Evolutionary conservation across 306 rosid species (phyloP).

Genomic region (Trifolium repens): DNA sequence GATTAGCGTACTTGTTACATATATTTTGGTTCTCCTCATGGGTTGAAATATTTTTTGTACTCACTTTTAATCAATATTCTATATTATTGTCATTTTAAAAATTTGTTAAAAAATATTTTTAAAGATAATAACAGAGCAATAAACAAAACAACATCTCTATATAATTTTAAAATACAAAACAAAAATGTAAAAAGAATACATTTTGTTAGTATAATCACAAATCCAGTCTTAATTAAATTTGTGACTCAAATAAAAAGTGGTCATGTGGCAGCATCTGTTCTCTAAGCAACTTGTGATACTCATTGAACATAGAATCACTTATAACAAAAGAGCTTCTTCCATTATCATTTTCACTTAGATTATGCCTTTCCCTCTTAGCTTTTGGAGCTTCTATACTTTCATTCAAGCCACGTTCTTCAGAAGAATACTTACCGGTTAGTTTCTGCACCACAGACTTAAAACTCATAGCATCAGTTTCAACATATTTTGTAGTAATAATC

Average conservation of each 20-base stretch:
- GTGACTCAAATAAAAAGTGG: constrained; percentile 40
- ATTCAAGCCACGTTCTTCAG: not conserved
- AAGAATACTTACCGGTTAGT: constrained; percentile 71
- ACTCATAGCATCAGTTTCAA: constrained; percentile 71
- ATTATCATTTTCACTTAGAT: not conserved
- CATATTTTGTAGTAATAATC: constrained; percentile 72
- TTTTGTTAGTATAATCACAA: not conserved
- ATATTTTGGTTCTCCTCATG: no score
- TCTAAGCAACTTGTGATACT: constrained; percentile 58
- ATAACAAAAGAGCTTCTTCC: constrained; percentile 40
- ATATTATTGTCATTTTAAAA: no score
- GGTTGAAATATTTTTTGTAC: no score
- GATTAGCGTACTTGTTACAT: no score
- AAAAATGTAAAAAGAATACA: no score
- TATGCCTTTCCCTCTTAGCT: not conserved
- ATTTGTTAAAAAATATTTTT: no score
- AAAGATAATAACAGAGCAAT: no score
- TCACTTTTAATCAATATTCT: no score
- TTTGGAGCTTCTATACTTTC: not conserved
- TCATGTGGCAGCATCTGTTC: constrained; percentile 60
- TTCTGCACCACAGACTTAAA: constrained; percentile 80
- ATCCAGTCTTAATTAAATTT: not conserved
- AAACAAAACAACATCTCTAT: no score
- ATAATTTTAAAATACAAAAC: no score
- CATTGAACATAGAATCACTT: constrained; percentile 68